Evolutionary conservation across 2,329 filamentous ascomycete species (phyloP).

Genomic region (Fusarium buharicum): DNA sequence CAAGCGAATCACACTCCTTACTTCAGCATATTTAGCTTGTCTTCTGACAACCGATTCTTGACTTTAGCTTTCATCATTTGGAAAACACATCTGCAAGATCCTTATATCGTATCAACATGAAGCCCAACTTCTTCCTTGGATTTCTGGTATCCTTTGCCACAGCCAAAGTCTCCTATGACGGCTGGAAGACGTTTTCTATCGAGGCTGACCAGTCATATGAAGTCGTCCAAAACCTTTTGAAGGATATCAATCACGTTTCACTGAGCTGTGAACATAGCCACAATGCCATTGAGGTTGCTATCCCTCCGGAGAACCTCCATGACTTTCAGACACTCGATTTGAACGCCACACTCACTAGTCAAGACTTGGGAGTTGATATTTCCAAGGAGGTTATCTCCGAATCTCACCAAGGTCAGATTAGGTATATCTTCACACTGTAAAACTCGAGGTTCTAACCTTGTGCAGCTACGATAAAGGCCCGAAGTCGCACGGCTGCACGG

Average conservation of each 20-base stretch:
- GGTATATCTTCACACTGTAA: rapidly evolving
- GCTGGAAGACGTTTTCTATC: constrained; percentile 44
- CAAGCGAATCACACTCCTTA: not conserved
- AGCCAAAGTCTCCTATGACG: constrained; percentile 40
- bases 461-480: constrained; percentile 9
- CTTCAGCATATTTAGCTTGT: not conserved
- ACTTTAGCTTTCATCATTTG: not conserved
- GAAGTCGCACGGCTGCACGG: not conserved
- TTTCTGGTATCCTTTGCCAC: constrained; percentile 24
- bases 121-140: constrained; percentile 4
- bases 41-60: not conserved
- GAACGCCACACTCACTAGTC: constrained; percentile 34
- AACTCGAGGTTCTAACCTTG: rapidly evolving
- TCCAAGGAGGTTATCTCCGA: constrained; percentile 37
- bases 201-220: constrained; percentile 29
- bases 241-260: constrained; percentile 36
- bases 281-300: constrained; percentile 40
- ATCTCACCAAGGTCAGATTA: constrained; percentile 19
- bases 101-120: constrained; percentile 5
- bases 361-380: constrained; percentile 44
- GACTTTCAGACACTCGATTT: constrained; percentile 41
- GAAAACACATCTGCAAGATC: not conserved
- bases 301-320: constrained; percentile 39
- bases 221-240: constrained; percentile 27
- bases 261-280: constrained; percentile 42